A percentile compares a stretch with the other conserved stretches of the same genome.
Conservation (phyloP, 805 yeast genomes). For the Saturnispora silvae region DNA sequence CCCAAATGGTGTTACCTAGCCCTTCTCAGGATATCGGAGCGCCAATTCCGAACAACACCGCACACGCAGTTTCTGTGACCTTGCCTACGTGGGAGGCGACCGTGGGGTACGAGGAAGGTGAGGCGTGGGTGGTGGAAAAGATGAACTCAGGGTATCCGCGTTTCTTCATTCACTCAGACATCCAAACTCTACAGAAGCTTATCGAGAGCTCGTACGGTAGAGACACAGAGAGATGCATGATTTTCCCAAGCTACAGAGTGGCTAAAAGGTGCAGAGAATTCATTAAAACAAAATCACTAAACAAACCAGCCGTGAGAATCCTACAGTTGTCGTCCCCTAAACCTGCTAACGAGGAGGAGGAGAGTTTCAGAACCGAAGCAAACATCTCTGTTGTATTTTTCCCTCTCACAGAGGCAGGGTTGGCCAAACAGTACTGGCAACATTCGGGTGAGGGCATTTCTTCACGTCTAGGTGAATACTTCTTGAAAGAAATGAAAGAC, state of each 20-base stretch:
- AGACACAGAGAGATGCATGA: slow-evolving; percentile 61
- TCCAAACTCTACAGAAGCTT: slow-evolving; percentile 43
- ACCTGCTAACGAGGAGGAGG: slow-evolving; percentile 51
- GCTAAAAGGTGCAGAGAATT: slow-evolving; percentile 84
- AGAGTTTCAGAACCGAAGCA: slow-evolving; percentile 49
- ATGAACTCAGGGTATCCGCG: slow-evolving; percentile 89
- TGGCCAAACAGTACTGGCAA: slow-evolving; percentile 91
- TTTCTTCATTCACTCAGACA: slow-evolving; percentile 57
- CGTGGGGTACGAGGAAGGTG: slow-evolving; percentile 87
- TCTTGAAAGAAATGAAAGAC: slow-evolving; percentile 47
- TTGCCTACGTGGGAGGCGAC: slow-evolving; percentile 93
- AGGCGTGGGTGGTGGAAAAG: slow-evolving; percentile 62
- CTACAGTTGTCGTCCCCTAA: slow-evolving; percentile 64
- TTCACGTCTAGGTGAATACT: slow-evolving; percentile 80
- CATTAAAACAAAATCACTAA: slow-evolving; percentile 37
- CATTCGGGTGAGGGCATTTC: slow-evolving; percentile 96
- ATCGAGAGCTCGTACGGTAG: slow-evolving; percentile 67
- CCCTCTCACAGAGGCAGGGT: slow-evolving; percentile 42
- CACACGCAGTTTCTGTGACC: slow-evolving; percentile 91
- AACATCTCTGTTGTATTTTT: slow-evolving; percentile 73
- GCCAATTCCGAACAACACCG: slow-evolving; percentile 80
- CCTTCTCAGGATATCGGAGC: slow-evolving; percentile 51
- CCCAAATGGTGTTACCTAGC: slow-evolving; percentile 1
- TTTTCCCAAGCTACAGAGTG: slow-evolving; percentile 66
- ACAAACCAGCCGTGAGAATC: slow-evolving; percentile 39